Conservation (phyloP, 1,284 basidiomycete species). For the Melanopsichium pennsylvanicum region DNA sequence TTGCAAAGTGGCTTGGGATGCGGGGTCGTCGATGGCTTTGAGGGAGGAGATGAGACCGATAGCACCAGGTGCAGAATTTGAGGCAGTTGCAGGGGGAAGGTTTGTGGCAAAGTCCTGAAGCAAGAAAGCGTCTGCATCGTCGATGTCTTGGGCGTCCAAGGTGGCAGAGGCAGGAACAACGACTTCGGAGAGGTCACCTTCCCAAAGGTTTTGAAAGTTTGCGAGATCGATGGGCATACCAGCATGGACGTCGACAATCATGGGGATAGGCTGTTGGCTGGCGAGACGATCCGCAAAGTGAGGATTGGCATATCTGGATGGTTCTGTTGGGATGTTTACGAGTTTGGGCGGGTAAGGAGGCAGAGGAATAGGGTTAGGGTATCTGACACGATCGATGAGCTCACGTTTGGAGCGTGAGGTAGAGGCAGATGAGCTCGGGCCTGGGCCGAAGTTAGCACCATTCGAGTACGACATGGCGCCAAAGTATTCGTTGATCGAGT, state of each 20-base stretch:
- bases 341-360: constrained; percentile 64
- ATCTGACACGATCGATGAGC: constrained; percentile 63
- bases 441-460: constrained; percentile 7
- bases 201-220: constrained; percentile 59
- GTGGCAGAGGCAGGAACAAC: constrained; percentile 13
- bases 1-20: constrained; percentile 22
- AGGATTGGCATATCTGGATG: constrained; percentile 57
- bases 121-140: constrained; percentile 60
- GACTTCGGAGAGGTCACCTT: constrained; percentile 46
- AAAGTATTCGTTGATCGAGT: not conserved
- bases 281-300: constrained; percentile 59
- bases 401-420: constrained; percentile 50
- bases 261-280: constrained; percentile 53
- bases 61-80: constrained; percentile 24
- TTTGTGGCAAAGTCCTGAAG: constrained; percentile 52
- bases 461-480: constrained; percentile 34
- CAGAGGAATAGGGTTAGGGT: constrained; percentile 65
- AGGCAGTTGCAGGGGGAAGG: constrained; percentile 23
- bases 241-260: constrained; percentile 60
- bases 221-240: constrained; percentile 64
- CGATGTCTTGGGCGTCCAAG: constrained; percentile 37
- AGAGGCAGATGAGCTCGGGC: constrained; percentile 14
- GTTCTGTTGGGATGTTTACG: constrained; percentile 49
- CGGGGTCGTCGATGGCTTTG: constrained; percentile 29
- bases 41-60: constrained; percentile 37